Evolutionary conservation across 1,139 yeast genomes (phyloP), one percentile per base, ranked within the genome.

Genomic region (Hyphopichia khmerensis): DNA sequence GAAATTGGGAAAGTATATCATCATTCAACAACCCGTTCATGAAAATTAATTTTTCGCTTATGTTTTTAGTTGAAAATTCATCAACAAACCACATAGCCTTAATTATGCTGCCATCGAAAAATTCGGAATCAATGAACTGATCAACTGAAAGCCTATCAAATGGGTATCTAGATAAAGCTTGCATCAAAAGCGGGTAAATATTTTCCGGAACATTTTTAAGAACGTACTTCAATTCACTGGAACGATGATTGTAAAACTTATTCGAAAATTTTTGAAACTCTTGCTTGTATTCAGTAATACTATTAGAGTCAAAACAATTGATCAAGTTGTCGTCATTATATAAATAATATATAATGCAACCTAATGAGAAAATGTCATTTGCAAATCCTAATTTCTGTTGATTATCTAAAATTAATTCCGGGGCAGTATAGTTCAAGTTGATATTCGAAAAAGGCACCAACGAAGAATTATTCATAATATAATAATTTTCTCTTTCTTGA

Each of bases 281-380:
- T 4, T 67, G 57, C 57, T 72, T 73, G 63, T 76, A 76, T 53
- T 78, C 78, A 31, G 68, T 65, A 2, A 72, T 59, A 38, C 75
- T 80, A 51, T 66, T 75, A 32, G 72, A 67, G 47, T 73, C 78
- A 48, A 66, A 68, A 37, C 82, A 75, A 43, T 69, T 73, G 47
- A 84, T 67, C 40, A 73, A 56, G 38, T 55, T 57, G 13, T 78
- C 80, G 14, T 65, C 55, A 48, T 77, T 75, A 53, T 84, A 87
- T 6, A 91, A 62, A 47, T 80, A 83, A 57, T 75, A 83, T 2
- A 90, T 80, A 45, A 93, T 62, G 51, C 89, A 77, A 0, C 96
- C 96, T 46, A 89, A 72, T 3, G 96, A 82, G 75, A 93, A 93
- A 35, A 88, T 78, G 58, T 93, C 99, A 55, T 87, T 85, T 21